Conservation (phyloP, 2,329 filamentous ascomycete genomes). For the Penicillium sp. region DNA sequence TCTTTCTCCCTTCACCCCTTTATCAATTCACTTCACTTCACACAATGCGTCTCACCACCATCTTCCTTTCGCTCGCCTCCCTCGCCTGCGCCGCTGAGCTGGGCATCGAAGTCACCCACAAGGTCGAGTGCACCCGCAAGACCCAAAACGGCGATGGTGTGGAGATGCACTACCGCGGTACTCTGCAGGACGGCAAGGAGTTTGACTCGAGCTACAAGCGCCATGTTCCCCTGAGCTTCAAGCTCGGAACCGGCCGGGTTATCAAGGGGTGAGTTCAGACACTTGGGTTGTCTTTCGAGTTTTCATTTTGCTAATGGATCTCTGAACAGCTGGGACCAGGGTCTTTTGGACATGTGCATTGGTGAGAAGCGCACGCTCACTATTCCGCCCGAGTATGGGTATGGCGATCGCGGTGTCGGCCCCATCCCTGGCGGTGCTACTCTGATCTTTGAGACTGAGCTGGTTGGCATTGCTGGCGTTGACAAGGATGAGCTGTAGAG, state of each 20-base stretch:
- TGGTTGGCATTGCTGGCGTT: slow-evolving; percentile 77
- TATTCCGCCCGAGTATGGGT: slow-evolving; percentile 80
- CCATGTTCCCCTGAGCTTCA: slow-evolving; percentile 70
- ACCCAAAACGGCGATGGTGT: slow-evolving; percentile 71
- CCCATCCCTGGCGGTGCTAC: slow-evolving; percentile 80
- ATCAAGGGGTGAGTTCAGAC: slow-evolving; percentile 69
- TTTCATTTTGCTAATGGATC: background rate
- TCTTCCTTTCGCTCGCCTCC: slow-evolving; percentile 41
- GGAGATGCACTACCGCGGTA: slow-evolving; percentile 84
- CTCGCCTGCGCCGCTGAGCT: slow-evolving; percentile 53
- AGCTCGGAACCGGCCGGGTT: slow-evolving; percentile 72
- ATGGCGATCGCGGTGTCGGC: slow-evolving; percentile 69
- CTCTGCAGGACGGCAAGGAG: slow-evolving; percentile 66
- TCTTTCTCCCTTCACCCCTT: background rate
- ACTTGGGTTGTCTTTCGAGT: background rate
- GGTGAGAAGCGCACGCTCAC: slow-evolving; percentile 88
- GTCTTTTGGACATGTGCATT: slow-evolving; percentile 88
- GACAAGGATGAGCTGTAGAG: slow-evolving; percentile 43
- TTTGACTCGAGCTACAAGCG: slow-evolving; percentile 85
- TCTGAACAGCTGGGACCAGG: slow-evolving; percentile 72
- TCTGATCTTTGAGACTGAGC: slow-evolving; percentile 86
- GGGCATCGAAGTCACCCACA: slow-evolving; percentile 69
- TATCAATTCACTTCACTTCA: background rate
- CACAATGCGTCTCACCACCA: slow-evolving; percentile 45
- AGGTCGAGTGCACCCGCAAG: slow-evolving; percentile 75